A percentile compares a stretch with the other conserved stretches of the same genome.
Conservation (phyloP, 1,284 basidiomycete genomes). For the Tylopilus orsonianus region DNA sequence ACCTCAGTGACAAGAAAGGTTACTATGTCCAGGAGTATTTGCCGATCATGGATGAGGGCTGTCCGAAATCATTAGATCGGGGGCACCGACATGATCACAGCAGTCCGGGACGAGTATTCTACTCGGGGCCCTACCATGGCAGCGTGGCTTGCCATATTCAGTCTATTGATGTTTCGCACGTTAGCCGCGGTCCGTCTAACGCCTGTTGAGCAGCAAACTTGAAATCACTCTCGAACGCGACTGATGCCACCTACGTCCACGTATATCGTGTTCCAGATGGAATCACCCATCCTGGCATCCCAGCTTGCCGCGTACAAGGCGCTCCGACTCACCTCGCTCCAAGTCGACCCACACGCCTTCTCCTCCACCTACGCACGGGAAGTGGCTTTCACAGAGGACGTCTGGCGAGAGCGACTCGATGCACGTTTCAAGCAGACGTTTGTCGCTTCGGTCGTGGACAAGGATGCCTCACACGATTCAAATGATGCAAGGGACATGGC, state of each 20-base stretch:
- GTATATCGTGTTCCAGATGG: conserved; percentile 20
- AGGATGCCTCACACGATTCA: background rate
- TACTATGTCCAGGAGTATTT: too few relatives aligned
- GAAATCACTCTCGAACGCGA: background rate
- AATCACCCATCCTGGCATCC: conserved; percentile 12
- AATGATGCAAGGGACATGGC: background rate
- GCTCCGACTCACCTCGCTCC: conserved; percentile 36
- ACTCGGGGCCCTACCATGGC: too few relatives aligned
- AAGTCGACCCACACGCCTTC: conserved; percentile 37
- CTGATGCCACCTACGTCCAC: conserved; percentile 9
- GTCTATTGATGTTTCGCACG: too few relatives aligned
- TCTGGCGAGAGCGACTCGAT: conserved; percentile 36
- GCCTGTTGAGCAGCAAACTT: too few relatives aligned
- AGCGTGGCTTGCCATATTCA: too few relatives aligned
- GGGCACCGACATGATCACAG: too few relatives aligned
- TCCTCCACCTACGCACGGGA: conserved; percentile 37
- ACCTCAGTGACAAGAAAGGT: too few relatives aligned
- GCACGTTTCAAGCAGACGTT: conserved; percentile 28
- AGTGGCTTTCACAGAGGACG: conserved; percentile 28
- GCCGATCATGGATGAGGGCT: too few relatives aligned
- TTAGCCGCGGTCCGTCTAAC: too few relatives aligned
- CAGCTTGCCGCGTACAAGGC: conserved; percentile 28
- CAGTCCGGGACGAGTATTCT: too few relatives aligned
- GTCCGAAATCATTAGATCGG: too few relatives aligned
- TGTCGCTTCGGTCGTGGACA: conserved; percentile 20